Evolutionary conservation across 768 basidiomycete genomes (phyloP).

Genomic region (Auriscalpium microsporum): DNA sequence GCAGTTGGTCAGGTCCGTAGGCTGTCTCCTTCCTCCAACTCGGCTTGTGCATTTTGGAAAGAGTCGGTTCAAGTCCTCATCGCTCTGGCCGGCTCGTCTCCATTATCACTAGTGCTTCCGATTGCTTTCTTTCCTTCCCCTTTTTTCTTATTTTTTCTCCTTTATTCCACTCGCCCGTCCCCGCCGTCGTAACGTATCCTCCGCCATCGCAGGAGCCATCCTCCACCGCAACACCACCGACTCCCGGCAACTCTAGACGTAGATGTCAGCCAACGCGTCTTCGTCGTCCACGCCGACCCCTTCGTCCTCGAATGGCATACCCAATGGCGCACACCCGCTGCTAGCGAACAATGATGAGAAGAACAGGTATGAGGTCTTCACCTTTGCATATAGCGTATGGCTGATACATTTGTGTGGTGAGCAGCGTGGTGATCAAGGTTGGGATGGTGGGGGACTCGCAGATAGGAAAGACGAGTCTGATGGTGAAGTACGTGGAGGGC

Average conservation of each 20-base stretch:
- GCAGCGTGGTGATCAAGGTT: slow-evolving; percentile 92
- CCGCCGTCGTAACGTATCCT: slow-evolving; percentile 1
- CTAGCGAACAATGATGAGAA: slow-evolving; percentile 64
- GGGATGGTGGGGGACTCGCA: slow-evolving; percentile 99
- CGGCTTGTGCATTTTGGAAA: background rate
- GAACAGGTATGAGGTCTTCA: slow-evolving; percentile 45
- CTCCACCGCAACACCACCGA: slow-evolving; percentile 7
- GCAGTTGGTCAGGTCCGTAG: no score
- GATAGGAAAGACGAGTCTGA: slow-evolving; percentile 97
- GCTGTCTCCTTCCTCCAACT: background rate
- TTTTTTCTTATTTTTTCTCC: slow-evolving; percentile 2
- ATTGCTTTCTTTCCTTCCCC: slow-evolving; percentile 3
- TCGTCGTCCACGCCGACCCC: slow-evolving; percentile 40
- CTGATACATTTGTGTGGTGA: background rate
- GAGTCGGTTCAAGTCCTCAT: background rate
- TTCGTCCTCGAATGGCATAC: slow-evolving; percentile 30
- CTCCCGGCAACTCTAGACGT: slow-evolving; percentile 9
- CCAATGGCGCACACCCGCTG: slow-evolving; percentile 45
- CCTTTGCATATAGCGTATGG: background rate
- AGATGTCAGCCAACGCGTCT: slow-evolving; percentile 25
- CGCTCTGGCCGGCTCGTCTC: background rate
- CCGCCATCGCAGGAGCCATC: slow-evolving; percentile 1
- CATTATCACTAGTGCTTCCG: background rate
- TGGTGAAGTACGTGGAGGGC: slow-evolving; percentile 99
- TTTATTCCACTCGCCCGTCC: background rate